These are phyloP conservation scores for Arabidopsis arenosa DNA, from an alignment of 345 rosid species.

Conservation along the genomic window DNA sequence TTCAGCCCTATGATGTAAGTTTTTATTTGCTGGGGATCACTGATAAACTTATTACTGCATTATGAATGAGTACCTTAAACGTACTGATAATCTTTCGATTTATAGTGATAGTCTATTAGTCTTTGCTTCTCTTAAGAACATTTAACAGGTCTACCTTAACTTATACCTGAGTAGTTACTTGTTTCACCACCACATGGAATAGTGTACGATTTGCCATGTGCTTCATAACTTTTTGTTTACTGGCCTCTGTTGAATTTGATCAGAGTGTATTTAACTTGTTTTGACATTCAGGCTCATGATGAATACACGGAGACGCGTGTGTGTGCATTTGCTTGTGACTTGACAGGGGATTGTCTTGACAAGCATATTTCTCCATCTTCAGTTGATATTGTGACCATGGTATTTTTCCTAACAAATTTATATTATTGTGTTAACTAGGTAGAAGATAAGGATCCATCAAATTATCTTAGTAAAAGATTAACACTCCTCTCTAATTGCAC, in stretches of 20 bases:
- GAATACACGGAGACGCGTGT: constrained; percentile 68
- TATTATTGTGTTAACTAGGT: neutral
- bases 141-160: neutral
- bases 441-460: neutral
- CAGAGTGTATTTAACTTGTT: constrained; percentile 5
- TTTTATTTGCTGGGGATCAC: neutral
- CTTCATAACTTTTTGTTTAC: neutral
- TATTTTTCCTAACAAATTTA: constrained; percentile 44
- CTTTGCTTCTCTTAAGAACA: constrained; percentile 1
- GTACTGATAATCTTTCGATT: too few species aligned
- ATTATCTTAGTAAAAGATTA: neutral
- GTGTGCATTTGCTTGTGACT: constrained; percentile 76
- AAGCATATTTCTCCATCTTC: constrained; percentile 76
- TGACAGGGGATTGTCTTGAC: constrained; percentile 75
- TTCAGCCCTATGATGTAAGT: constrained; percentile 6
- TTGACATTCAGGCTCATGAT: constrained; percentile 70
- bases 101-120: neutral
- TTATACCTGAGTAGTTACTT: neutral
- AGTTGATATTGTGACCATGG: constrained; percentile 90
- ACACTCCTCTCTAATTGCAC: neutral
- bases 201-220: constrained; percentile 6
- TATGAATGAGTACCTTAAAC: neutral
- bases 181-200: neutral
- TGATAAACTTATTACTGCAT: neutral
- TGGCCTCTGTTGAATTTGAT: neutral